phyloP scores from a whole-genome alignment of 2,329 filamentous ascomycete genomes.

The Verticillium alfalfae region DNA sequence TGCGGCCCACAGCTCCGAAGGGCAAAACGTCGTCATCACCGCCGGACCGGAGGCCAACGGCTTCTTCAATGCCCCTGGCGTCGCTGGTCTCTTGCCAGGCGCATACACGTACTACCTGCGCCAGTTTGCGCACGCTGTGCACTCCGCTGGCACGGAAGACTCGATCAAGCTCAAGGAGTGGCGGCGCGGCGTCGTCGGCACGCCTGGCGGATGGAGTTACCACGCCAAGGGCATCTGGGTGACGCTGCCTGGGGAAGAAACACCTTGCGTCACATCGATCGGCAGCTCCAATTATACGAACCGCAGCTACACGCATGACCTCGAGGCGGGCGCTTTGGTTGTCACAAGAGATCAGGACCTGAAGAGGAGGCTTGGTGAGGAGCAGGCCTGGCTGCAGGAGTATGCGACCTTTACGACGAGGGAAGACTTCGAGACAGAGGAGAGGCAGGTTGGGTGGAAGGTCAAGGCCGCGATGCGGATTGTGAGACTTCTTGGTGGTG shows the following conservation, averaged over 20 bases:
- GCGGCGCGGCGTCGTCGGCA: slow-evolving; percentile 73
- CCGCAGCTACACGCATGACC: slow-evolving; percentile 83
- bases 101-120: slow-evolving; percentile 88
- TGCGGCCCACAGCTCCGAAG: slow-evolving; percentile 56
- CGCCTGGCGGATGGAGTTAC: slow-evolving; percentile 89
- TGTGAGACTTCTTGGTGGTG: slow-evolving; percentile 78
- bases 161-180: slow-evolving; percentile 79
- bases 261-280: slow-evolving; percentile 75
- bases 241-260: slow-evolving; percentile 58
- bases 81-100: slow-evolving; percentile 84
- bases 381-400: slow-evolving; percentile 75
- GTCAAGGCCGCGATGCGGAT: slow-evolving; percentile 93
- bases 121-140: slow-evolving; percentile 64
- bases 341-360: slow-evolving; percentile 72
- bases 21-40: slow-evolving; percentile 73
- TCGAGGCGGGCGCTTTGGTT: slow-evolving; percentile 84
- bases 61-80: slow-evolving; percentile 82
- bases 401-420: slow-evolving; percentile 63
- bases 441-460: slow-evolving; percentile 78
- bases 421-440: slow-evolving; percentile 74
- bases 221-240: slow-evolving; percentile 97
- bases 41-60: slow-evolving; percentile 92
- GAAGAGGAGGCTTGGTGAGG: slow-evolving; percentile 67
- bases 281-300: slow-evolving; percentile 96
- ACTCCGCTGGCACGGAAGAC: slow-evolving; percentile 38